Conservation (phyloP, 2,329 filamentous ascomycete species). For the Nectriaceae sp. region DNA sequence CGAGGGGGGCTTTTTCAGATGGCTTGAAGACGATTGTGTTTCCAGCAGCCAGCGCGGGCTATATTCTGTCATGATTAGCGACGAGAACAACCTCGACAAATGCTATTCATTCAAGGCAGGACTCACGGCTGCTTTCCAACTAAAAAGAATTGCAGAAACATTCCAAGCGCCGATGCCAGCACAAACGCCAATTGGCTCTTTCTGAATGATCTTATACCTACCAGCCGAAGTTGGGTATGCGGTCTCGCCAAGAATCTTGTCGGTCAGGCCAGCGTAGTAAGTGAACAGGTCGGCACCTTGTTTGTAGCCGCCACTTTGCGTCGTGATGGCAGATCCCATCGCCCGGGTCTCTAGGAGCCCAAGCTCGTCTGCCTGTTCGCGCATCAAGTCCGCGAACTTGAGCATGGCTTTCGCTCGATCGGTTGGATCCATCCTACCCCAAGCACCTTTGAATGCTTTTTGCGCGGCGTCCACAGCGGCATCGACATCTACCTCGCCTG, state of each 20-base stretch:
- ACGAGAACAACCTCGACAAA: neutral
- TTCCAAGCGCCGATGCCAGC: conserved; percentile 56
- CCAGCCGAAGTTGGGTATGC: neutral
- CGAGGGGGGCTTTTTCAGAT: conserved; percentile 54
- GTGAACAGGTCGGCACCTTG: neutral
- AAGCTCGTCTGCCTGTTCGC: neutral
- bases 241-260: conserved; percentile 3
- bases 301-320: neutral
- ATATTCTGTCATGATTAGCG: neutral
- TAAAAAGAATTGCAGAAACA: conserved; percentile 49
- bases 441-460: conserved; percentile 15
- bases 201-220: conserved; percentile 3
- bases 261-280: conserved; percentile 2
- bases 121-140: conserved; percentile 50
- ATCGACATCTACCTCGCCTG: conserved; percentile 13
- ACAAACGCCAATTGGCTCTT: conserved; percentile 39
- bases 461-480: conserved; percentile 15
- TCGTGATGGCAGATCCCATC: neutral
- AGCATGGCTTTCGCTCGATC: conserved; percentile 1
- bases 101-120: neutral
- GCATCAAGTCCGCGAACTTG: neutral
- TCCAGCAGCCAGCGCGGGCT: conserved; percentile 53
- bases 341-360: conserved; percentile 1
- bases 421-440: conserved; percentile 6
- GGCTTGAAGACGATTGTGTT: conserved; percentile 56